Conservation (phyloP, 225 moss, liverwort and hornwort genomes). For the Pseudoscleropodium purum region DNA sequence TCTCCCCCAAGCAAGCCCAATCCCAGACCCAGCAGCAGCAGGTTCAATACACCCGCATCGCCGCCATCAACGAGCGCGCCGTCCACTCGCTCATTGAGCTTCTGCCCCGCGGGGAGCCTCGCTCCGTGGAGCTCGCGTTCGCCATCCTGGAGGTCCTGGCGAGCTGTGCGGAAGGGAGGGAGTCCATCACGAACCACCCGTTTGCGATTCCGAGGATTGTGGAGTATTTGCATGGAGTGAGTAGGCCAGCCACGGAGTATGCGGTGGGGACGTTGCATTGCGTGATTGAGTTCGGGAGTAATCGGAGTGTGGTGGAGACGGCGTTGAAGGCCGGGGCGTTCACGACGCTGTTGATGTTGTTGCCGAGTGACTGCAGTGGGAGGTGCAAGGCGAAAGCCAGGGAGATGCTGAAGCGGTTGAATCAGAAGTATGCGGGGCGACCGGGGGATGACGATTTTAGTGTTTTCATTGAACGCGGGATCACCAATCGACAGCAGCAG, state of each 20-base stretch:
- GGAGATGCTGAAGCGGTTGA: slow-evolving; percentile 51
- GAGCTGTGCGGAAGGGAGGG: slow-evolving; percentile 73
- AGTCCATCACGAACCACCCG: slow-evolving; percentile 54
- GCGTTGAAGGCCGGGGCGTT: slow-evolving; percentile 65
- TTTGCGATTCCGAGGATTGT: slow-evolving; percentile 61
- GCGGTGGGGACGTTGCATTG: slow-evolving; percentile 52
- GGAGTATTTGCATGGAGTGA: slow-evolving; percentile 40
- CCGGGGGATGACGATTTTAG: slow-evolving; percentile 9
- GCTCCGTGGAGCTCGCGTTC: slow-evolving; percentile 36
- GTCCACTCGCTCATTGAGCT: slow-evolving; percentile 50
- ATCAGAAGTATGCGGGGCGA: slow-evolving; percentile 18
- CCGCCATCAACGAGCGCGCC: slow-evolving; percentile 48
- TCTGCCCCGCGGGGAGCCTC: slow-evolving; percentile 27
- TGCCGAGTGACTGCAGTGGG: slow-evolving; percentile 53
- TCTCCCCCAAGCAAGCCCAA: not conserved
- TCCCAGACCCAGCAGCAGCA: not conserved
- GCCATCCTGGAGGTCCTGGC: slow-evolving; percentile 62
- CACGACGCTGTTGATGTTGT: slow-evolving; percentile 50
- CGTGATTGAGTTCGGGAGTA: slow-evolving; percentile 42
- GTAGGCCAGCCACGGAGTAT: slow-evolving; percentile 41
- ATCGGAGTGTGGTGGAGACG: slow-evolving; percentile 43
- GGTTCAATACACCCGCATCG: slow-evolving; percentile 36
- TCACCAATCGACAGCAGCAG: not conserved
- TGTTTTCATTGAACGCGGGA: not conserved
- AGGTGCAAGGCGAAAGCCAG: slow-evolving; percentile 53